These are phyloP conservation scores for Eucalyptus sp. DNA, from an alignment of 345 rosid species.

Conservation along the genomic window DNA sequence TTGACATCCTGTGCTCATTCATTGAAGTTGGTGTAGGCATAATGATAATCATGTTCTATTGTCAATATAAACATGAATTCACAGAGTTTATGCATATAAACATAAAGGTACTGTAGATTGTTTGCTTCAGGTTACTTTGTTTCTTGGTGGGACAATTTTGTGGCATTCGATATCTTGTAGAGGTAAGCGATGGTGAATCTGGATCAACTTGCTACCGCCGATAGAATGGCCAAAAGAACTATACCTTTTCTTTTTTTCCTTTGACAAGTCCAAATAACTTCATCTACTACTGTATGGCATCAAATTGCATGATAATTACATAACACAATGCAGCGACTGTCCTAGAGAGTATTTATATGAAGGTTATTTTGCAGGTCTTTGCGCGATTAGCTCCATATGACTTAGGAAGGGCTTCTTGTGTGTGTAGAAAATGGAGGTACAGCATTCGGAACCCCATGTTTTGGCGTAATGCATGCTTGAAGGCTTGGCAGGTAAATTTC, in stretches of 20 bases:
- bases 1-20: background rate
- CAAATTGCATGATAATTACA: background rate
- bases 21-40: background rate
- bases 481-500: constrained; percentile 72
- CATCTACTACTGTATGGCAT: background rate
- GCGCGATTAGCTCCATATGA: constrained; percentile 74
- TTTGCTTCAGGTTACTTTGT: background rate
- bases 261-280: background rate
- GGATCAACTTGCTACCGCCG: background rate
- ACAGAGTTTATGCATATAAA: background rate
- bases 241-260: background rate
- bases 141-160: background rate
- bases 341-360: background rate
- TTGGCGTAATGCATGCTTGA: constrained; percentile 93
- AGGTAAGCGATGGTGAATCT: background rate
- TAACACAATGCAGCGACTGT: background rate
- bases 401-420: constrained; percentile 81
- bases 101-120: background rate
- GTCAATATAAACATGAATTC: background rate
- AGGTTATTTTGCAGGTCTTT: constrained; percentile 48
- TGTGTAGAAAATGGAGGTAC: constrained; percentile 91
- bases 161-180: background rate
- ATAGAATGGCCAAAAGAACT: background rate
- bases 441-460: constrained; percentile 79
- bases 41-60: background rate